Percentiles rank a stretch among this genome's conserved stretches.
phyloP scores from a whole-genome alignment of 2,329 filamentous ascomycete genomes.

The Aspergillus ustus region DNA sequence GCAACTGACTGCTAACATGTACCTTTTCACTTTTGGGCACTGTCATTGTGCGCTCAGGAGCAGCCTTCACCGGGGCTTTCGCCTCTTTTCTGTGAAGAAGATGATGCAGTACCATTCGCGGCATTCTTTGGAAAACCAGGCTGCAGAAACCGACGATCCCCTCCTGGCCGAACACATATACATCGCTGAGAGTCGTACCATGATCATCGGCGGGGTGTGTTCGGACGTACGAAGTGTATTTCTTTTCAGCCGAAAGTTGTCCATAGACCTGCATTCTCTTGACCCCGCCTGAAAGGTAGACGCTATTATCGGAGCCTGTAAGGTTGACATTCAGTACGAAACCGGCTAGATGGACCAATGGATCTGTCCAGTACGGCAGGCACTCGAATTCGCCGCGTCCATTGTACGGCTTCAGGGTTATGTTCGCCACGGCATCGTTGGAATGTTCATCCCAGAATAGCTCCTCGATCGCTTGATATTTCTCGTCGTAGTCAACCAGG shows the following conservation, averaged over 20 bases:
- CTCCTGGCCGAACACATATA: background rate
- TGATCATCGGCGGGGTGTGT: background rate
- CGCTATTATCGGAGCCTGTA: constrained; percentile 8
- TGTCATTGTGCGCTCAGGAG: too few relatives aligned
- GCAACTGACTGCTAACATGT: too few relatives aligned
- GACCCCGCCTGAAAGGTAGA: background rate
- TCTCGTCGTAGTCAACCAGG: constrained; percentile 31
- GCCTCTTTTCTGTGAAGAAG: background rate
- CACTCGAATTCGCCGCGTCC: constrained; percentile 22
- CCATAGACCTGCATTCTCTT: background rate
- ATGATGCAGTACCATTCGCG: background rate
- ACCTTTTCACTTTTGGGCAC: too few relatives aligned
- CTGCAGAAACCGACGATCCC: background rate
- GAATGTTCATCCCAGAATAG: constrained; percentile 28
- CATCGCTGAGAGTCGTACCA: background rate
- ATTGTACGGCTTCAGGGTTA: constrained; percentile 20
- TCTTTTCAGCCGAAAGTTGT: background rate
- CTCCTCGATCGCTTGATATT: constrained; percentile 34
- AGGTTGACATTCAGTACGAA: constrained; percentile 31
- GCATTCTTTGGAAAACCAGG: background rate
- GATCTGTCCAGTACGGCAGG: constrained; percentile 28
- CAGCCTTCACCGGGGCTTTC: too few relatives aligned
- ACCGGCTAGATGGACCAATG: constrained; percentile 29
- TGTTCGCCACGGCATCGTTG: constrained; percentile 28
- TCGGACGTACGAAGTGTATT: background rate